Evolutionary conservation across 2,329 filamentous ascomycete species (phyloP).

Genomic region (Sarocladiaceae sp.): DNA sequence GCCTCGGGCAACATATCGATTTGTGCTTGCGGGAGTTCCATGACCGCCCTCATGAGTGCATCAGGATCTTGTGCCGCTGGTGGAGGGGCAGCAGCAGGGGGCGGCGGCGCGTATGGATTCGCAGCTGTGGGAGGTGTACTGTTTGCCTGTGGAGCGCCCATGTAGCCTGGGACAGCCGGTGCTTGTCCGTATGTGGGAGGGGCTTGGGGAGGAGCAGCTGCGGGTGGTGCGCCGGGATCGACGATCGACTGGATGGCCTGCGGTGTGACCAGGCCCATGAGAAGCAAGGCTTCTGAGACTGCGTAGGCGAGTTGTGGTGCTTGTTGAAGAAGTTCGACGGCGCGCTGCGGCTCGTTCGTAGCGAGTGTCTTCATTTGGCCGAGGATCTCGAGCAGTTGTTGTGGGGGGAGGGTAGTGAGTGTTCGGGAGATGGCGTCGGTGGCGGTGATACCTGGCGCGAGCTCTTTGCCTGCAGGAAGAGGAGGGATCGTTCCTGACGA

Average conservation of each 20-base stretch:
- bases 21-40: slow-evolving; percentile 71
- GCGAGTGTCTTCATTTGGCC: slow-evolving; percentile 90
- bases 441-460: slow-evolving; percentile 75
- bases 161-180: slow-evolving; percentile 27
- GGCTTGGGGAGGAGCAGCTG: slow-evolving; percentile 18
- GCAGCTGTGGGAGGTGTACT: slow-evolving; percentile 42
- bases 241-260: slow-evolving; percentile 76
- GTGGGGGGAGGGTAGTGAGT: slow-evolving; percentile 75
- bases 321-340: slow-evolving; percentile 78
- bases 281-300: slow-evolving; percentile 86
- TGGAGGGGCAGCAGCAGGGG: slow-evolving; percentile 25
- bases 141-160: slow-evolving; percentile 28
- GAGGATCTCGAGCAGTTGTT: slow-evolving; percentile 88
- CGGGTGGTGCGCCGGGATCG: slow-evolving; percentile 46
- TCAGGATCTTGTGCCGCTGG: slow-evolving; percentile 52
- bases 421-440: slow-evolving; percentile 90
- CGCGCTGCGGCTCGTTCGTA: slow-evolving; percentile 72
- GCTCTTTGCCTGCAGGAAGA: slow-evolving; percentile 76
- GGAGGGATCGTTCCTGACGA: slow-evolving; percentile 59
- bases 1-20: slow-evolving; percentile 73
- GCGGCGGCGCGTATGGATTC: slow-evolving; percentile 40
- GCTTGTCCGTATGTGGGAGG: slow-evolving; percentile 27
- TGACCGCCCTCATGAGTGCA: slow-evolving; percentile 71
- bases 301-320: slow-evolving; percentile 92
- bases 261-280: slow-evolving; percentile 88